phyloP scores from a whole-genome alignment of 208 protist species.

The Trypanosoma theileri region DNA sequence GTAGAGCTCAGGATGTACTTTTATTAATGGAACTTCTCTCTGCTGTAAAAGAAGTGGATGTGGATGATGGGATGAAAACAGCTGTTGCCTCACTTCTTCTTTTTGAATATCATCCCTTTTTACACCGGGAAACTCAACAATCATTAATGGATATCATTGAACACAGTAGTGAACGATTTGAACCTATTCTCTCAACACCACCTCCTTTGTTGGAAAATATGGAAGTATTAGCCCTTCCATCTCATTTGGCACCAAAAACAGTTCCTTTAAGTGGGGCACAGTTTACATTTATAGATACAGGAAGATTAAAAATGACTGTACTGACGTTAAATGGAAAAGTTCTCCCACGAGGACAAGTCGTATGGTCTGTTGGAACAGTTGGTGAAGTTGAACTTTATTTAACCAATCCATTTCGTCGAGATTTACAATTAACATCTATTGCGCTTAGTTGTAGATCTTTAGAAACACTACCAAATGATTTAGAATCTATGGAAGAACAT shows the following conservation, averaged over 20 bases:
- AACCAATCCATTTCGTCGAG: conserved; percentile 61
- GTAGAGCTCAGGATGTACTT: conserved; percentile 42
- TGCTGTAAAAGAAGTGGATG: conserved; percentile 36
- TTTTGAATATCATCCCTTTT: conserved; percentile 64
- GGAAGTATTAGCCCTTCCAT: conserved; percentile 72
- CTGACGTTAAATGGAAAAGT: conserved; percentile 78
- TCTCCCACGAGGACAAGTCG: conserved; percentile 57
- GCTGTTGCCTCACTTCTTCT: conserved; percentile 67
- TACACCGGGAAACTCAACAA: conserved; percentile 45
- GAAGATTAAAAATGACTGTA: conserved; percentile 78
- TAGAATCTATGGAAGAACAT: background rate
- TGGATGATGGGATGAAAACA: conserved; percentile 29
- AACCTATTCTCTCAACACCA: conserved; percentile 32
- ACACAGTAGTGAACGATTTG: conserved; percentile 31
- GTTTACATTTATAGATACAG: conserved; percentile 90
- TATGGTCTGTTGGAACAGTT: conserved; percentile 85
- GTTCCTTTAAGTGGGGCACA: conserved; percentile 74
- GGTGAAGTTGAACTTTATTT: conserved; percentile 71
- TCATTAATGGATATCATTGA: conserved; percentile 40
- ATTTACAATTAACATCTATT: conserved; percentile 50
- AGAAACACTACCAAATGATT: background rate
- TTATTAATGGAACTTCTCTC: conserved; percentile 69
- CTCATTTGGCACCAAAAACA: conserved; percentile 79
- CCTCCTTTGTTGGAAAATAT: conserved; percentile 65
- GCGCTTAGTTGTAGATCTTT: conserved; percentile 51